Evolutionary conservation across 2,329 filamentous ascomycete genomes (phyloP), one percentile per base, ranked within the genome.

Genomic region (Colletotrichum costaricense): DNA sequence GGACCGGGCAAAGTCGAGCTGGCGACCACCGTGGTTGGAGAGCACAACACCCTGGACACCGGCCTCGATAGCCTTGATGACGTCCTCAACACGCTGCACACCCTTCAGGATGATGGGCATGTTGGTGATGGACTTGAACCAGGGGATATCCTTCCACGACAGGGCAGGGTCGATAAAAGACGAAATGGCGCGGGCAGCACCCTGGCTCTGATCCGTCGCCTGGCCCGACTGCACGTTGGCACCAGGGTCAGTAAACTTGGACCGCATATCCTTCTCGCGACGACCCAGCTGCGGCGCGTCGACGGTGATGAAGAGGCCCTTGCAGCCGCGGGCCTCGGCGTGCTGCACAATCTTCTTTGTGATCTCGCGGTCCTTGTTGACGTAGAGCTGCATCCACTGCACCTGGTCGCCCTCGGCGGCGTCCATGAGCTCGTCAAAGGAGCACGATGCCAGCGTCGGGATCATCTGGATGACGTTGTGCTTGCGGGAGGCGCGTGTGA

Each of bases 401-500:
- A 95, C 91, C 83, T 98, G 95, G 75, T 93, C 92, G 57, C 90
- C 93, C 75, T 90, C 87, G 35, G 88, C 90, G 22, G 95, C 97
- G 82, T 98, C 97, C 76, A 97, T 87, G 73, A 99, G 98, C 84
- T 99, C 96, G 85, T 99, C 97, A 79, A 99, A 98, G 1, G 95
- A 97, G 86, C 97, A 98, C 2, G 95, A 98, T 2, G 97, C 97
- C 7, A 99, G 88, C 3, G 97, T 99, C 2, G 97, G 97, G 74
- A 99, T 98, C 97, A 99, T 99, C 84, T 99, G 97, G 74, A 98
- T 90, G 64, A 98, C 93, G 80, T 95, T 91, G 87, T 98, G 96
- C 80, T 93, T 94, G 81, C 89, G 88, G 2, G 97, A 93, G 19
- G 95, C 95, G 70, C 92, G 90, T 0, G 97, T 98, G 71, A 99